Percentiles rank a stretch among this genome's conserved stretches.
Conservation (phyloP, 192 early-diverging fungal species). For the Gigaspora rosea region DNA sequence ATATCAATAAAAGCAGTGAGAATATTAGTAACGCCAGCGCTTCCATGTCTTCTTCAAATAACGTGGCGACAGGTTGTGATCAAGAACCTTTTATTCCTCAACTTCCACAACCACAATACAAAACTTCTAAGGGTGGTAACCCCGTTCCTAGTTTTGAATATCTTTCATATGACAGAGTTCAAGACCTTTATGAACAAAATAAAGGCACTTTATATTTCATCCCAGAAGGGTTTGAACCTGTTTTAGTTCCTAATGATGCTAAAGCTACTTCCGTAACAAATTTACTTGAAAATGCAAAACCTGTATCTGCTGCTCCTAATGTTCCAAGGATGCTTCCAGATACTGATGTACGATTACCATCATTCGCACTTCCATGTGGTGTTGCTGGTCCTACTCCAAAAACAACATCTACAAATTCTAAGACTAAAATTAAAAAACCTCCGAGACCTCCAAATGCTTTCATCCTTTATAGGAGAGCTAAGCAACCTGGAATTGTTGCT, state of each 20-base stretch:
- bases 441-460: slow-evolving; percentile 46
- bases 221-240: slow-evolving; percentile 22
- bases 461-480: slow-evolving; percentile 37
- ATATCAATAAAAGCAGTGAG: too few relatives aligned
- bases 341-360: slow-evolving; percentile 21
- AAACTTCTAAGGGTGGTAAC: slow-evolving; percentile 10
- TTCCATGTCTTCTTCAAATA: neutral
- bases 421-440: slow-evolving; percentile 30
- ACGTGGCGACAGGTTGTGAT: neutral
- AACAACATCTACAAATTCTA: neutral
- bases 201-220: slow-evolving; percentile 28
- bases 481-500: slow-evolving; percentile 26
- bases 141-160: slow-evolving; percentile 21
- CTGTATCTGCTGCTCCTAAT: slow-evolving; percentile 5
- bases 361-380: slow-evolving; percentile 25
- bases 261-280: slow-evolving; percentile 23
- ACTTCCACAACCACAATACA: slow-evolving; percentile 7
- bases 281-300: slow-evolving; percentile 23
- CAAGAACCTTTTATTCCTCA: slow-evolving; percentile 11
- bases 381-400: slow-evolving; percentile 19
- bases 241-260: slow-evolving; percentile 20
- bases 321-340: slow-evolving; percentile 26
- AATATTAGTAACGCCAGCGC: neutral
- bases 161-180: slow-evolving; percentile 21
- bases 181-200: slow-evolving; percentile 20